Percentiles rank a stretch among this genome's conserved stretches.
Evolutionary conservation across 225 moss, liverwort and hornwort species (phyloP).

Genomic region (Takakia lepidozioides): DNA sequence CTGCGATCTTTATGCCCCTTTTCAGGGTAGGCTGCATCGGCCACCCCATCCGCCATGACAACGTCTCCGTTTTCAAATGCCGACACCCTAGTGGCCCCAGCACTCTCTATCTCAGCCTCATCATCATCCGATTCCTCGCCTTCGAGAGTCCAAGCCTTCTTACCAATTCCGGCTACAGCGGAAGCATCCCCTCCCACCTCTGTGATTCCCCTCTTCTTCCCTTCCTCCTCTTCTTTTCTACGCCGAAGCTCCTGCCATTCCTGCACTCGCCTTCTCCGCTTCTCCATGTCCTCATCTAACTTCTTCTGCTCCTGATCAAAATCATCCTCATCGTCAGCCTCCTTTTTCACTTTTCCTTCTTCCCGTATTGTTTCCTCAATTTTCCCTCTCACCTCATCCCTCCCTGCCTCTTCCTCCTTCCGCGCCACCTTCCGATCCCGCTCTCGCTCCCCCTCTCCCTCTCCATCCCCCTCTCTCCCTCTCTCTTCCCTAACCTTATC

Average conservation of each 20-base stretch:
- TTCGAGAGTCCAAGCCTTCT: slow-evolving; percentile 92
- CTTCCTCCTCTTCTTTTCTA: slow-evolving; percentile 90
- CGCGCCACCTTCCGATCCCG: slow-evolving; percentile 47
- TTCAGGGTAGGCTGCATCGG: slow-evolving; percentile 24
- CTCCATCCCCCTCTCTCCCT: slow-evolving; percentile 15
- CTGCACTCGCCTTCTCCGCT: slow-evolving; percentile 88
- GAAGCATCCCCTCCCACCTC: slow-evolving; percentile 38
- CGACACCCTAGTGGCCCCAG: slow-evolving; percentile 38
- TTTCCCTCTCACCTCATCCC: slow-evolving; percentile 66
- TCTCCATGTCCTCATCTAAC: slow-evolving; percentile 94
- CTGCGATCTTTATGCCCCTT: slow-evolving; percentile 25
- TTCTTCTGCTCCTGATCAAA: slow-evolving; percentile 92
- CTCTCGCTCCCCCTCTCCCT: slow-evolving; percentile 50
- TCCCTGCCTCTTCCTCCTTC: slow-evolving; percentile 35
- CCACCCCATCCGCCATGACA: slow-evolving; percentile 71
- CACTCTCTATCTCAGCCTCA: slow-evolving; percentile 51
- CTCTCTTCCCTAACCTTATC: slow-evolving; percentile 35
- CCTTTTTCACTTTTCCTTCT: slow-evolving; percentile 48
- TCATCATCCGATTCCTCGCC: slow-evolving; percentile 96
- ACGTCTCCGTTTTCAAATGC: slow-evolving; percentile 87
- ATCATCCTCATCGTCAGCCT: slow-evolving; percentile 64
- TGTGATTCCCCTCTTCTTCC: slow-evolving; percentile 56
- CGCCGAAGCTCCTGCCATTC: slow-evolving; percentile 97
- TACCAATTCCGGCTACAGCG: slow-evolving; percentile 34
- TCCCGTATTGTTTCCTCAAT: slow-evolving; percentile 53